Evolutionary conservation across 768 basidiomycete genomes (phyloP), one percentile per base, ranked within the genome.

Genomic region (Cyclocybe cylindracea): DNA sequence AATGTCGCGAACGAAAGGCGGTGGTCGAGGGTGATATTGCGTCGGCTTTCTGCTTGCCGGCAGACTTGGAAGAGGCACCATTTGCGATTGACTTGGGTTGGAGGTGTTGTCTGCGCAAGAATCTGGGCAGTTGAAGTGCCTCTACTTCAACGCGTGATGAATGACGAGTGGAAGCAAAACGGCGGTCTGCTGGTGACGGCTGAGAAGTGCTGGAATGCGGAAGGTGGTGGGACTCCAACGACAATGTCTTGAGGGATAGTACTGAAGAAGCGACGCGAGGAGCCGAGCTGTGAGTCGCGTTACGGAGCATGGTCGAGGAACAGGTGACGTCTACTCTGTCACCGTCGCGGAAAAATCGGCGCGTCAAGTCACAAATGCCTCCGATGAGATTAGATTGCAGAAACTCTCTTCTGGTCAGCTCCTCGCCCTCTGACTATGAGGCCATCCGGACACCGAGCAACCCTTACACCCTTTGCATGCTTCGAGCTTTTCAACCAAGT

Each of bases 1-100:
- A 71, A 58, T 79, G 71, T 37, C 67, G 71, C 16, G 76, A 78
- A 50, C 77, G 70, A 55, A 63, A 73, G 14, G 34, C 49, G 40
- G 61, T 50, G 1, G 34, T 54, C 36, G 51, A 54, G 44, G 53
- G 46, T n/a, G 53, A 36, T 38, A 50, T 13, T 4, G 39, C 34
- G 41, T 51, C 16, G 33, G 46, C 32, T 16, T 9, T 24, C 16
- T 19, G 35, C 6, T 40, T 40, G 32, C 37, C 34, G 19, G 34
- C 8, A 11, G 31, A 14, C 18, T 33, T 41, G 5, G 54, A 39
- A 16, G 37, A 18, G 2, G 41, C 38, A 14, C 16, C 16, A 11
- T 49, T 48, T 32, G 35, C 38, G 39, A 45, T 33, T 33, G 49
- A 42, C 13, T 54, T 48, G 24, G 55, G 57, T 24, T 46, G 51